These are phyloP conservation scores for Arachis stenosperma DNA, from an alignment of 306 rosid species.

Conservation along the genomic window DNA sequence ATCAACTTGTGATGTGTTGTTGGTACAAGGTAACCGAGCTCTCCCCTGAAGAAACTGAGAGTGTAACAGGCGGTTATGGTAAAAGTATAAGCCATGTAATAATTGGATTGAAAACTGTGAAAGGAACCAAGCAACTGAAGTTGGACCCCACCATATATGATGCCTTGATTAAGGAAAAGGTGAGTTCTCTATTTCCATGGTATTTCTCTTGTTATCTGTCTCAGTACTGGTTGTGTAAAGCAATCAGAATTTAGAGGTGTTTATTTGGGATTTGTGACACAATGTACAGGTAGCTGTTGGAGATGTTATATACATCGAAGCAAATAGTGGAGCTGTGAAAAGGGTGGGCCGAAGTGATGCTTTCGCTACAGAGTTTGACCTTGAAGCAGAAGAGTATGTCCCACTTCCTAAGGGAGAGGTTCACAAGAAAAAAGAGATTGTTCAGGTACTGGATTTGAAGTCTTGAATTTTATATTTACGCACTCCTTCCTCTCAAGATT, in stretches of 20 bases:
- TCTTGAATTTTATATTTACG: slow-evolving; percentile 23
- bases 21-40: slow-evolving; percentile 79
- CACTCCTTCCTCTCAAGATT: slow-evolving; percentile 11
- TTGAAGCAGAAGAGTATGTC: slow-evolving; percentile 97
- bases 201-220: slow-evolving; percentile 3
- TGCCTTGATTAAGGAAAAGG: slow-evolving; percentile 95
- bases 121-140: slow-evolving; percentile 97
- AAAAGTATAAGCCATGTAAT: slow-evolving; percentile 98
- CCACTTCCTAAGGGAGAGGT: slow-evolving; percentile 99
- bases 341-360: slow-evolving; percentile 99
- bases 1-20: slow-evolving; percentile 33
- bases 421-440: slow-evolving; percentile 96
- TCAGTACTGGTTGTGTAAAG: slow-evolving; percentile 14
- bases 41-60: slow-evolving; percentile 94
- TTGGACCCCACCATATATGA: slow-evolving; percentile 97
- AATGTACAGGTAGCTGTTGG: slow-evolving; percentile 83
- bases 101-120: slow-evolving; percentile 90
- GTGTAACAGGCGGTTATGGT: slow-evolving; percentile 92
- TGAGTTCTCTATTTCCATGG: slow-evolving; percentile 34
- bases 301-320: slow-evolving; percentile 93
- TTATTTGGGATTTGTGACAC: slow-evolving; percentile 26
- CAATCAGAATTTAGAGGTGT: neutral
- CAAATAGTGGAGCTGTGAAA: slow-evolving; percentile 97
- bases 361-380: slow-evolving; percentile 96
- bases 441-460: slow-evolving; percentile 68